Evolutionary conservation across 2,329 filamentous ascomycete species (phyloP), one percentile per base, ranked within the genome.

Genomic region (Aureobasidium pullulans): DNA sequence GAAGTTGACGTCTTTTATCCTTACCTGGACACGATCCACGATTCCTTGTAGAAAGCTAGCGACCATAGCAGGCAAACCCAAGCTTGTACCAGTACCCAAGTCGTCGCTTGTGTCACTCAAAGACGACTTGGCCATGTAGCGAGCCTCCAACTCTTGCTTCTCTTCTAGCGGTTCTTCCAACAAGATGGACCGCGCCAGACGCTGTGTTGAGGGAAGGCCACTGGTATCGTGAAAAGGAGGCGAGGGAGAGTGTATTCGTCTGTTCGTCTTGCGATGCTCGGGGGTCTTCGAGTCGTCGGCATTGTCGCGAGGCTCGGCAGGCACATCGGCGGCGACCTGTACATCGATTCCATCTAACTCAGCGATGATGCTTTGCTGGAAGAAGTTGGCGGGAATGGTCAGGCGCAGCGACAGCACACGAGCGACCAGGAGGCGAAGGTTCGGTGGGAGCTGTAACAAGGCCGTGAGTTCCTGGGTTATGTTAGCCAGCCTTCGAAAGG

Each of bases 311-410:
- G 37, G 10, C 6, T 44, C 40, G 11, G 48, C 60, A 19, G 53
- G 16, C 50, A 66, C 64, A 32, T 66, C 60, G 43, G 71, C 52
- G 5, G 44, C 60, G 15, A 68, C 63, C 15, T 85, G 81, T 34
- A 95, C 81, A 64, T 92, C 83, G 62, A 96, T 84, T 19, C 90
- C 91, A 66, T 93, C 85, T 23, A 93, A 81, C 69, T 96, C 89
- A 66, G 93, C 84, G 32, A 83, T 79, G 69, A 97, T 95, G 31
- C 90, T 86, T 65, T 87, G 92, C 57, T 85, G 87, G 72, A 92
- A 91, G 64, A 96, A 86, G 72, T 96, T 90, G 70, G 94, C 86
- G 11, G 93, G 90, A 53, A 97, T 81, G 7, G 88, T 95, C 57
- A 96, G 77, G 67, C 88, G 87, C 28, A 97, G 82, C 6, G 88